These are phyloP conservation scores for Dothideomycetes sp. DNA, from an alignment of 2,329 filamentous ascomycete genomes.

Conservation along the genomic window DNA sequence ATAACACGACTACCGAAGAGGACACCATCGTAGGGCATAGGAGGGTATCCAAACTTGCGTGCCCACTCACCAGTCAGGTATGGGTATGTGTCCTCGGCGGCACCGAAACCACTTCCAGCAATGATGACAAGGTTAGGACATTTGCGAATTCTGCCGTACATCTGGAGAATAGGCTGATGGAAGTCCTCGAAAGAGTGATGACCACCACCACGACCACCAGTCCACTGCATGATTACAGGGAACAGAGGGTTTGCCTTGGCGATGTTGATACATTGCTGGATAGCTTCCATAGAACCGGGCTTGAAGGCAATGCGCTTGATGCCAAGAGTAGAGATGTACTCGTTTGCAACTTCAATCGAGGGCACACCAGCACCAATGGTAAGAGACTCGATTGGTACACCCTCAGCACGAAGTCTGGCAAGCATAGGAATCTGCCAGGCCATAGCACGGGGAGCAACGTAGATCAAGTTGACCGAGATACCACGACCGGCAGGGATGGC, in stretches of 20 bases:
- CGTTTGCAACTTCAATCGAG: conserved; percentile 83
- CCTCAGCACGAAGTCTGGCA: conserved; percentile 68
- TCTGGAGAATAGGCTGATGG: conserved; percentile 80
- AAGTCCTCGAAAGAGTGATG: conserved; percentile 96
- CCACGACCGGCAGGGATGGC: conserved; percentile 75
- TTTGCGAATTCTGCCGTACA: conserved; percentile 82
- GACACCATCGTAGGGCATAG: conserved; percentile 91
- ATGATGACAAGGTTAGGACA: conserved; percentile 81
- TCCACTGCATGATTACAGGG: conserved; percentile 92
- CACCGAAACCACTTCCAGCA: conserved; percentile 85
- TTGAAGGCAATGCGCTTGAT: conserved; percentile 94
- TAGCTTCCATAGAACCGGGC: conserved; percentile 79
- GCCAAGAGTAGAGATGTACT: conserved; percentile 87
- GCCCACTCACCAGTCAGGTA: conserved; percentile 88
- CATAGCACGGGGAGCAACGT: conserved; percentile 83
- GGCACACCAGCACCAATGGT: conserved; percentile 91
- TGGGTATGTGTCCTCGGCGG: conserved; percentile 81
- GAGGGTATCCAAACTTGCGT: conserved; percentile 73
- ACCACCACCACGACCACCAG: conserved; percentile 83
- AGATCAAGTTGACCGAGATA: conserved; percentile 84
- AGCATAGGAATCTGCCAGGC: conserved; percentile 85
- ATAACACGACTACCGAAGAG: conserved; percentile 90
- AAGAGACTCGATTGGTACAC: conserved; percentile 82
- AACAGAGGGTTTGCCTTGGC: conserved; percentile 89
- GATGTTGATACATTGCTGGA: conserved; percentile 84